Base-by-base conservation (phyloP, 2,329 filamentous ascomycete genomes). In the Aspergillus spinulosporus region DNA sequence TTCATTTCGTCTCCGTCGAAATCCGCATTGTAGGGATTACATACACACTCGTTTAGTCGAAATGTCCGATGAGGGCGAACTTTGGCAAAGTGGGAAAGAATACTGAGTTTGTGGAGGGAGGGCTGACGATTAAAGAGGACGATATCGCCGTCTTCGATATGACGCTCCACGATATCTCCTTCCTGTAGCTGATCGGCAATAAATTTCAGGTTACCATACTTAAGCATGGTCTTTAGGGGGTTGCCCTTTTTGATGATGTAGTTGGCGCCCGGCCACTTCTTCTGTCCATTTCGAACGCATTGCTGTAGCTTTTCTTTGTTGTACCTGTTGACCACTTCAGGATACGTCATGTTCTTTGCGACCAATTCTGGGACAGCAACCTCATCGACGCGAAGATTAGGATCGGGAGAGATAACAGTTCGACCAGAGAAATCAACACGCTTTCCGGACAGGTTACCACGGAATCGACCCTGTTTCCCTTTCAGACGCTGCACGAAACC, bases 1-100 rank as follows among this genome's bases (percentile, higher is more conserved):
- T 99, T 99, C 94, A 99, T 99, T 74, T 99, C 94, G 66, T 99
- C 94, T 58, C 94, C 94, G 67, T 99, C 94, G 65, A 99, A 99
- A 83, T 99, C 94, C 54, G 94, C 94, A 66, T 99, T 99, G 80
- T 99, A 99, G 2, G 94, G 94, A 59, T 89, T 92, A 75, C 94
- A 99, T 1, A 96, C 94, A 83, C 94, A 99, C 72, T 99, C 94
- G 71, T 99, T 99, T 14, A 99, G 82, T 53, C 94, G 88, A 71
- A 99, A 97, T 0, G 94, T 99, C 73, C 92, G 87, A 87, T 94
- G 96, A 0, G 93, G 94, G 49, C 94, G 86, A 48, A 99, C 86
- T 74, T 97, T 97, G 65, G 88, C 94, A 68, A 89, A 86, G 78
- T 99, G 94, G 69, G 90, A 93, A 77, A 99, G 92, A 73, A 99